Evolutionary conservation across 768 basidiomycete genomes (phyloP).

Genomic region (Gloeophyllum trabeum): DNA sequence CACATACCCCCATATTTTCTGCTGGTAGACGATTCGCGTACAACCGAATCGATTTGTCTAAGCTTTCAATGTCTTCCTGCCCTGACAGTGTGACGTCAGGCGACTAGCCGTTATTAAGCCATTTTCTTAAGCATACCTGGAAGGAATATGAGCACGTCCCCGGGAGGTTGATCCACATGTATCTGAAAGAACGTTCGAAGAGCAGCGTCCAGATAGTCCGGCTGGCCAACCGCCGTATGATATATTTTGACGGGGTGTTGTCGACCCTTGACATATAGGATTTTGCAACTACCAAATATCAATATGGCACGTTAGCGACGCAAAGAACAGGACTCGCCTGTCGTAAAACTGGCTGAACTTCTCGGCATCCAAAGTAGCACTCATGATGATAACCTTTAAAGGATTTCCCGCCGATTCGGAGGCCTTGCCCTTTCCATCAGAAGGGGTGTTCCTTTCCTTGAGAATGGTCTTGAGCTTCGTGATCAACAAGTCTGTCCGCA

Average conservation of each 20-base stretch:
- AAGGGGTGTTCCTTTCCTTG: constrained; percentile 39
- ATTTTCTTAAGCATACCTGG: constrained; percentile 39
- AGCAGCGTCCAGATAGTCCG: constrained; percentile 83
- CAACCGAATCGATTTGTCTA: constrained; percentile 63
- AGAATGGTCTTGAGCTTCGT: constrained; percentile 83
- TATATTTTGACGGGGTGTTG: constrained; percentile 86
- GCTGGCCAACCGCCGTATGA: constrained; percentile 60
- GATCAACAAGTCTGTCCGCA: constrained; percentile 90
- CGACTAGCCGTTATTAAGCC: constrained; percentile 1
- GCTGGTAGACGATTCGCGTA: constrained; percentile 61
- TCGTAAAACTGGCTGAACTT: constrained; percentile 86
- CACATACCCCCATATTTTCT: constrained; percentile 36
- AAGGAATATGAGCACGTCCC: constrained; percentile 90
- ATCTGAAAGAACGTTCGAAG: constrained; percentile 93
- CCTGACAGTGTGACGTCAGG: too few species aligned
- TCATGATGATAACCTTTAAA: constrained; percentile 93
- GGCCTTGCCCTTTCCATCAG: constrained; percentile 32
- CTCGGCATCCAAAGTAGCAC: constrained; percentile 92
- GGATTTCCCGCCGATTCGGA: constrained; percentile 34
- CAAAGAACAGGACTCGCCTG: constrained; percentile 38
- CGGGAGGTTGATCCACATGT: constrained; percentile 66
- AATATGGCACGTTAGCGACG: background rate
- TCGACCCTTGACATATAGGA: constrained; percentile 86
- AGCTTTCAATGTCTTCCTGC: constrained; percentile 92
- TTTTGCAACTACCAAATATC: constrained; percentile 50